Evolutionary conservation across 2,329 filamentous ascomycete genomes (phyloP), one percentile per base, ranked within the genome.

Genomic region (Thermochaetoides dissita): DNA sequence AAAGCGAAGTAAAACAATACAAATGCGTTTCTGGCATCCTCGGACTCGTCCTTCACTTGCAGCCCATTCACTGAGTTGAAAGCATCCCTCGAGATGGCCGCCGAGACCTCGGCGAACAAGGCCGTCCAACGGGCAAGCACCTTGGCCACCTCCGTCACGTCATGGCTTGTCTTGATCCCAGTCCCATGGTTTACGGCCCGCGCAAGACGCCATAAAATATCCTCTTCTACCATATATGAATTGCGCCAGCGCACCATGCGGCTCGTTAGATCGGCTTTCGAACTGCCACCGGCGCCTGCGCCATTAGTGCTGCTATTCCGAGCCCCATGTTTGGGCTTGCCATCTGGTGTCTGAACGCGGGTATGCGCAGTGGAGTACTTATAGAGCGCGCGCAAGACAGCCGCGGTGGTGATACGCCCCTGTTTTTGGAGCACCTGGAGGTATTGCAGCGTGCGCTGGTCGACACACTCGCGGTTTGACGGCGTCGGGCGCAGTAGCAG

Each of bases 121-220:
- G 64, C 55, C 69, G 79, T 77, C 74, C 76, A 81, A 49, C 64
- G 64, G 12, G 69, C 69, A 43, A 75, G 65, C 36, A 69, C 57
- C 41, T 60, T 60, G 24, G 69, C 64, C 33, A 76, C 57, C 12
- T 68, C 63, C 7, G 76, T 51, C 0, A 69, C 72, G n/a, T 71
- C 66, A 29, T 64, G 57, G 10, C 59, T 53, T 24, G 62, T 63
- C 43, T 57, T 61, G 38, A 76, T 71, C 1, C 65, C 67, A 1
- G 56, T 59, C 0, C 68, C 72, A 38, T 72, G 64, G 1, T 69
- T 81, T 39, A 96, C 87, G 0, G 81, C 83, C 62, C 93, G 94
- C 2, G 86, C 85, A 39, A 98, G 86, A 3, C 88, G 79, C 60
- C 94, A 93, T 55, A 95, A 81, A 62, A 96, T 84, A 39, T 91